Evolutionary conservation across 1,139 yeast genomes (phyloP), one percentile per base, ranked within the genome.

Genomic region (Protomyces macrosporus): DNA sequence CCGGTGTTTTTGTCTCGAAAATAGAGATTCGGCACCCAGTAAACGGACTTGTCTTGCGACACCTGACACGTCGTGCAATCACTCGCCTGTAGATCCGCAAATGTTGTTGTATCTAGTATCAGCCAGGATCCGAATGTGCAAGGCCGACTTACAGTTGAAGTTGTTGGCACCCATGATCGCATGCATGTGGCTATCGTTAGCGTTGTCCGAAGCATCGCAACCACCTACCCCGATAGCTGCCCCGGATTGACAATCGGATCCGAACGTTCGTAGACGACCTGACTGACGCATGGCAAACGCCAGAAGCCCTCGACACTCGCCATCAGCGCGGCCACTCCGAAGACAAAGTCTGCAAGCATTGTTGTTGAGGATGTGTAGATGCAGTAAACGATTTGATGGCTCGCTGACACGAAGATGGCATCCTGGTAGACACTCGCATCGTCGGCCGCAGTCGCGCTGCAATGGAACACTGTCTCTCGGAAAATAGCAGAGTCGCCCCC

Each of bases 1-100:
- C 59, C 65, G 32, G 60, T 37, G 10, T 23, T 32, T 34, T 53
- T 40, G 40, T 55, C 45, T 35, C 48, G 57, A 35, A 32, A 64
- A 55, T 64, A 64, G 33, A 64, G 55, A 10, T 39, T 45, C 14
- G 66, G 66, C 9, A 55, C 58, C 66, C 66, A 64, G 45, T 65
- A 65, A 1, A 14, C 50, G 16, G 65, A 63, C 45, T 45, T 45
- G 54, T 65, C 66, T 35, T 53, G 56, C 16, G 57, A 40, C n/a
- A 63, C 52, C 45, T 50, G 54, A 45, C 66, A 65, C 7, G 66
- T 32, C 14, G 66, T 53, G 45, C 66, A 65, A 9, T 54, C 34
- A 45, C 59, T 45, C 45, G 55, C 61, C 32, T 45, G 52, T 6
- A 55, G 45, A 35, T 53, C 61, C 12, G 45, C 58, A 45, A 36